phyloP scores from a whole-genome alignment of 2,329 filamentous ascomycete genomes.

The Phialophora macrospora region DNA sequence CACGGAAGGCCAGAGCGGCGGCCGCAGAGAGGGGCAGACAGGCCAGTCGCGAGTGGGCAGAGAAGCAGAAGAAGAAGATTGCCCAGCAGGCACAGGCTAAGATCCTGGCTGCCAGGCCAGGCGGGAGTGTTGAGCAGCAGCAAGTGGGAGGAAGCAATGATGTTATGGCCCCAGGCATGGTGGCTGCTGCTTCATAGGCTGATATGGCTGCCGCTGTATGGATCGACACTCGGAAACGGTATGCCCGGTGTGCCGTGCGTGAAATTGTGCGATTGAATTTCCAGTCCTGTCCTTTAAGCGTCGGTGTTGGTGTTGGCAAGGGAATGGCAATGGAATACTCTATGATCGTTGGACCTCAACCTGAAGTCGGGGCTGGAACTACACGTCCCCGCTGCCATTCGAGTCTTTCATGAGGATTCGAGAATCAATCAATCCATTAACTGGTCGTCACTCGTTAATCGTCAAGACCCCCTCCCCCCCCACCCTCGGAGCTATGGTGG shows the following conservation, averaged over 20 bases:
- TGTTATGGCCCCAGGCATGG: background rate
- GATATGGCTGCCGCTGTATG: background rate
- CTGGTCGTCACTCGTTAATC: constrained; percentile 5
- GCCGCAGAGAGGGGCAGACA: constrained; percentile 44
- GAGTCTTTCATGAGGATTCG: background rate
- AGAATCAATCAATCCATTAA: background rate
- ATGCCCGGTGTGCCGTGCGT: background rate
- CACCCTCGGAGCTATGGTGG: background rate
- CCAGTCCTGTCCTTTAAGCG: constrained; percentile 1
- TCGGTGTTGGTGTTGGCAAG: constrained; percentile 7
- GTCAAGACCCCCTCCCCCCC: too few relatives aligned
- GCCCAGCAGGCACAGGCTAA: constrained; percentile 26
- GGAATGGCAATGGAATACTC: constrained; percentile 1
- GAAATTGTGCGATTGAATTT: background rate
- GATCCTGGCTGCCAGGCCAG: constrained; percentile 6
- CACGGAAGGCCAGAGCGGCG: constrained; percentile 44
- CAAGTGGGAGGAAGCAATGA: background rate
- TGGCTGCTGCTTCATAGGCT: constrained; percentile 17
- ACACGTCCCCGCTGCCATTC: background rate
- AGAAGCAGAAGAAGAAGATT: constrained; percentile 42
- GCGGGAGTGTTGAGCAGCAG: background rate
- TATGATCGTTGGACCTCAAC: background rate
- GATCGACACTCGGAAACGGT: background rate
- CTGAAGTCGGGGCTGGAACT: background rate
- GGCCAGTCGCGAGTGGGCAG: constrained; percentile 46